Percentiles rank a stretch among this genome's conserved stretches.
Evolutionary conservation across 2,329 filamentous ascomycete genomes (phyloP).

Genomic region (Paecilomyces fulvus): DNA sequence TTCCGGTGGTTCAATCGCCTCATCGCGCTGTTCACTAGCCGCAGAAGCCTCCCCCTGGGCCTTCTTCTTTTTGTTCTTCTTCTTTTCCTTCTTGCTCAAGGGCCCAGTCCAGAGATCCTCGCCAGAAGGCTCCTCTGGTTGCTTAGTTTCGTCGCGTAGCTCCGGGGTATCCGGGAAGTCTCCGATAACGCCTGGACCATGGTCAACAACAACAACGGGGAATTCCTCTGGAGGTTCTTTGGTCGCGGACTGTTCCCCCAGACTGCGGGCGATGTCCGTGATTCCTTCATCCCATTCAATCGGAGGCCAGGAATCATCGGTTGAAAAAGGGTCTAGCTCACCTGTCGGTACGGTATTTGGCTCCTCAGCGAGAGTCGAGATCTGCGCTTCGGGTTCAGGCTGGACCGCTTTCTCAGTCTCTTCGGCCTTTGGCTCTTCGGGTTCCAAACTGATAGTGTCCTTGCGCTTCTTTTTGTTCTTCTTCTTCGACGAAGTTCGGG

Average conservation of each 20-base stretch:
- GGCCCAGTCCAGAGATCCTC: constrained; percentile 6
- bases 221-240: constrained; percentile 16
- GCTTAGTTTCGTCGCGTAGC: neutral
- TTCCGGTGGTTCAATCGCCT: neutral
- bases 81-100: constrained; percentile 14
- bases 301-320: constrained; percentile 23
- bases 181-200: neutral
- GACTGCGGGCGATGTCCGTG: neutral
- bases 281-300: constrained; percentile 28
- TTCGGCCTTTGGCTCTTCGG: constrained; percentile 1
- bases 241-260: constrained; percentile 10
- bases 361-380: constrained; percentile 1
- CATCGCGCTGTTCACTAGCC: neutral
- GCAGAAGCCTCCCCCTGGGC: neutral
- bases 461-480: constrained; percentile 18
- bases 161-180: neutral
- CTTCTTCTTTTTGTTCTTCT: constrained; percentile 24
- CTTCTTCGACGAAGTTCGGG: constrained; percentile 11
- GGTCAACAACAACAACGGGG: constrained; percentile 4
- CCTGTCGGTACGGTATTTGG: constrained; percentile 1
- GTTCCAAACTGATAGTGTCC: constrained; percentile 10
- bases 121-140: neutral
- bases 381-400: neutral
- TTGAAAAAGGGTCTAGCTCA: neutral
- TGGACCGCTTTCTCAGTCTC: neutral